These are phyloP conservation scores for Ascochyta pisi DNA, from an alignment of 2,329 filamentous ascomycete genomes.

Conservation along the genomic window DNA sequence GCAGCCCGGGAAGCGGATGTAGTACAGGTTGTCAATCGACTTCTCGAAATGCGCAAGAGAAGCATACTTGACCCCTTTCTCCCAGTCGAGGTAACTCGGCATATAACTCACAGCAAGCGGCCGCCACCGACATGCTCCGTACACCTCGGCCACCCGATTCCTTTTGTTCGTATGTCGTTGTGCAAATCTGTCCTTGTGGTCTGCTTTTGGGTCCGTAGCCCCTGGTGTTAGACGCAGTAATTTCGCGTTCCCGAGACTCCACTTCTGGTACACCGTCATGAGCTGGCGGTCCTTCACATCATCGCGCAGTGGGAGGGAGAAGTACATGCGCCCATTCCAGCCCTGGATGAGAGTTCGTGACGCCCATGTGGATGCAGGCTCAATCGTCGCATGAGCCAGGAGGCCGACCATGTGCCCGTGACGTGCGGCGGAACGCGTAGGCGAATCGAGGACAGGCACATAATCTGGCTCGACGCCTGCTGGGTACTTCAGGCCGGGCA, in stretches of 20 bases:
- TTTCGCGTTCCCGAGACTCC: constrained; percentile 17
- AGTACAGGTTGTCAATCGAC: constrained; percentile 34
- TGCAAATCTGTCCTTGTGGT: constrained; percentile 11
- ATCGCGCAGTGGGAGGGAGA: constrained; percentile 24
- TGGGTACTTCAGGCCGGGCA: constrained; percentile 33
- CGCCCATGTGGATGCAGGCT: constrained; percentile 35
- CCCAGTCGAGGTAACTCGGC: constrained; percentile 35
- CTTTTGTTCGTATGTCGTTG: constrained; percentile 22
- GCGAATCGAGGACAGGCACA: constrained; percentile 28
- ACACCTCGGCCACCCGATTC: constrained; percentile 27
- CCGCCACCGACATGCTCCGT: constrained; percentile 27
- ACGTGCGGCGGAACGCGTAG: constrained; percentile 28
- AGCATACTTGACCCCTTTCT: neutral
- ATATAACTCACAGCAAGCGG: constrained; percentile 33
- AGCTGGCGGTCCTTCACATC: constrained; percentile 12
- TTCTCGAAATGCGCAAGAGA: neutral
- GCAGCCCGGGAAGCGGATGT: constrained; percentile 35
- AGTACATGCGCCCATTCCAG: constrained; percentile 39
- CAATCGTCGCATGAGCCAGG: constrained; percentile 32
- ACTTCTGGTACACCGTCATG: constrained; percentile 28
- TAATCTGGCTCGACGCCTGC: constrained; percentile 26
- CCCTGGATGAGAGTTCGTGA: constrained; percentile 35
- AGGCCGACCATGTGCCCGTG: constrained; percentile 32
- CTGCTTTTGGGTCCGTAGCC: constrained; percentile 1
- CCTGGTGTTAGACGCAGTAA: constrained; percentile 3